Evolutionary conservation across 805 yeast species (phyloP).

Genomic region (Yamadazyma akitaensis): DNA sequence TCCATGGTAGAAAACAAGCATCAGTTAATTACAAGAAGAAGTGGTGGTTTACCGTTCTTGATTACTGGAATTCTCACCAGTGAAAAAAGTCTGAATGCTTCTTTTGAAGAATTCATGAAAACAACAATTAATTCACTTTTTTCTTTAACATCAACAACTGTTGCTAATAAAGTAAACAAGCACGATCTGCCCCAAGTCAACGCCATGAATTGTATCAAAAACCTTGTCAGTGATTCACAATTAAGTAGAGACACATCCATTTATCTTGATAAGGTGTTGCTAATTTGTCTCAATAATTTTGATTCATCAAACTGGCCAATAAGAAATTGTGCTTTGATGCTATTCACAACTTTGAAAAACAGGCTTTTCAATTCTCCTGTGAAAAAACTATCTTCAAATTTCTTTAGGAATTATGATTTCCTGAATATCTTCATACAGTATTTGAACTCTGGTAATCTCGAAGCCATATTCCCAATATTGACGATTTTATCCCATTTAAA

Average conservation of each 20-base stretch:
- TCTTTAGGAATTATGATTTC: slow-evolving; percentile 65
- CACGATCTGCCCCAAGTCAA: slow-evolving; percentile 88
- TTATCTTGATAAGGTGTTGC: slow-evolving; percentile 56
- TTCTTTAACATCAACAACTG: slow-evolving; percentile 54
- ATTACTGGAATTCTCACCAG: slow-evolving; percentile 72
- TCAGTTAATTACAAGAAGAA: slow-evolving; percentile 78
- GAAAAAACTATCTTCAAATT: slow-evolving; percentile 55
- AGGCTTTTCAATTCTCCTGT: slow-evolving; percentile 66
- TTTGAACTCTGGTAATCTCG: slow-evolving; percentile 39
- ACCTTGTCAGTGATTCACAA: slow-evolving; percentile 67
- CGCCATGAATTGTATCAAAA: slow-evolving; percentile 82
- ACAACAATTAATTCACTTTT: slow-evolving; percentile 51
- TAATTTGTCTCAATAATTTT: slow-evolving; percentile 60
- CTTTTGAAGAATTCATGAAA: slow-evolving; percentile 31
- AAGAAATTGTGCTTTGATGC: slow-evolving; percentile 90
- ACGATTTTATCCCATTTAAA: slow-evolving; percentile 69
- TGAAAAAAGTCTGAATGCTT: slow-evolving; percentile 22
- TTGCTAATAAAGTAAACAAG: slow-evolving; percentile 44
- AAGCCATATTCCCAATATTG: slow-evolving; percentile 70
- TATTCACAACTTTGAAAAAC: slow-evolving; percentile 80
- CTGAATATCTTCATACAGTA: slow-evolving; percentile 44
- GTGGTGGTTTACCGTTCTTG: slow-evolving; percentile 87
- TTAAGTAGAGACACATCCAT: slow-evolving; percentile 51
- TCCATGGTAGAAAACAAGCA: slow-evolving; percentile 50
- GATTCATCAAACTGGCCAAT: slow-evolving; percentile 75